Evolutionary conservation across 164 flowering plant genomes (phyloP).

Genomic region (Magnolia kwangsiensis): DNA sequence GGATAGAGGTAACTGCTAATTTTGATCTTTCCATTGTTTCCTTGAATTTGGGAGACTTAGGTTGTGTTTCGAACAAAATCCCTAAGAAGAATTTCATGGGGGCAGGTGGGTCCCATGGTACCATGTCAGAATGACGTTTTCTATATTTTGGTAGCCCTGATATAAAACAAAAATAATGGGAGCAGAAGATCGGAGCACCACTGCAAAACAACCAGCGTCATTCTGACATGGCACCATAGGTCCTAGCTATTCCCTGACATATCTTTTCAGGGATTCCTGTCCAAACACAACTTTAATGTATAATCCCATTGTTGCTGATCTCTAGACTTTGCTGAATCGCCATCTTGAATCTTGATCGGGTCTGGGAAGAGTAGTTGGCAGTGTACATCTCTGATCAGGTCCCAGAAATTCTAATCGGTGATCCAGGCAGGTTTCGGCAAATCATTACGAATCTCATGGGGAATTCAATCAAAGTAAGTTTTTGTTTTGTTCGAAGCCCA

Average conservation of each 20-base stretch:
- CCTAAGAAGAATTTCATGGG: no score
- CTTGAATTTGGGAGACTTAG: background rate
- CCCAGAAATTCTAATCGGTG: slow-evolving; percentile 78
- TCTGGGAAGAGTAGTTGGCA: slow-evolving; percentile 58
- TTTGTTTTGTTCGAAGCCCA: background rate
- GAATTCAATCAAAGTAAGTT: slow-evolving; percentile 87
- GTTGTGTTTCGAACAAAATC: no score
- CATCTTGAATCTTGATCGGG: slow-evolving; percentile 8
- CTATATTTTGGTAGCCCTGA: no score
- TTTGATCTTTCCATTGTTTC: background rate
- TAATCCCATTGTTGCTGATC: slow-evolving; percentile 4
- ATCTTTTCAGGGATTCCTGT: no score
- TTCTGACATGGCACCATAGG: no score
- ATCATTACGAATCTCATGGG: slow-evolving; percentile 94
- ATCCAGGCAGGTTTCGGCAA: slow-evolving; percentile 93
- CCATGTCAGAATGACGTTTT: no score
- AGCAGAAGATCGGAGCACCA: no score
- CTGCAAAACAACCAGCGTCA: no score
- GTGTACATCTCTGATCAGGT: slow-evolving; percentile 78
- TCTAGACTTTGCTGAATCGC: slow-evolving; percentile 10
- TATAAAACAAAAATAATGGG: no score
- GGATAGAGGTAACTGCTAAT: slow-evolving; percentile 63
- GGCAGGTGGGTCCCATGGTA: no score
- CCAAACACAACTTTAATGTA: no score
- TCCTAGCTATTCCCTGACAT: background rate